A percentile compares a stretch with the other conserved stretches of the same genome.
Conservation (phyloP, 257 asterid genomes). For the Nicotiana attenuata region DNA sequence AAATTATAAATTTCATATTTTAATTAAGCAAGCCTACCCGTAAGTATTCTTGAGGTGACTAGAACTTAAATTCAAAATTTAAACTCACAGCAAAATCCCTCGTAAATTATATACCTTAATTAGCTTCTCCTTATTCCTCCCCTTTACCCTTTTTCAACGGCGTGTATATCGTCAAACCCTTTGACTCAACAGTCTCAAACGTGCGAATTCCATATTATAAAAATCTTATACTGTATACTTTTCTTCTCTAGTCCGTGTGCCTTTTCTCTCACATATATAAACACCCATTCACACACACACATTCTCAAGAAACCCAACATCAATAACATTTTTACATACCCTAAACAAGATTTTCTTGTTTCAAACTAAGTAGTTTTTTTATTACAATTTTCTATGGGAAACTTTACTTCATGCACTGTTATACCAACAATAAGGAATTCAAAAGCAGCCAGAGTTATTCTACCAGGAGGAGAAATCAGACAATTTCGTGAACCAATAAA, state of each 20-base stretch:
- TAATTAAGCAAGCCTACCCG: too few relatives aligned
- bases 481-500: conserved; percentile 24
- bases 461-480: conserved; percentile 34
- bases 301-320: background rate
- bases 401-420: conserved; percentile 18
- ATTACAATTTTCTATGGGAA: conserved; percentile 20
- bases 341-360: background rate
- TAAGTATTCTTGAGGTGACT: background rate
- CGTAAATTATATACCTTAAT: background rate
- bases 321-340: background rate
- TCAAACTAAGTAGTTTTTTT: too few relatives aligned
- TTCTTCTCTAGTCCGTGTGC: background rate
- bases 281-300: background rate
- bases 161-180: conserved; percentile 2
- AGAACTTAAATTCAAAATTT: background rate
- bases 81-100: background rate
- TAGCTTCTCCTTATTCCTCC: background rate
- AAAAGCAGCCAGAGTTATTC: conserved; percentile 27
- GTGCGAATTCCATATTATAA: background rate
- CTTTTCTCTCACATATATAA: background rate
- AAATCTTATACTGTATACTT: background rate
- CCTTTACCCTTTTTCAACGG: background rate
- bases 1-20: too few relatives aligned
- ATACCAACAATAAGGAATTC: conserved; percentile 16
- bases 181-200: conserved; percentile 6